A percentile compares a stretch with the other conserved stretches of the same genome.
Conservation (phyloP, 2,329 filamentous ascomycete species). For the Rachicladosporium sp. region DNA sequence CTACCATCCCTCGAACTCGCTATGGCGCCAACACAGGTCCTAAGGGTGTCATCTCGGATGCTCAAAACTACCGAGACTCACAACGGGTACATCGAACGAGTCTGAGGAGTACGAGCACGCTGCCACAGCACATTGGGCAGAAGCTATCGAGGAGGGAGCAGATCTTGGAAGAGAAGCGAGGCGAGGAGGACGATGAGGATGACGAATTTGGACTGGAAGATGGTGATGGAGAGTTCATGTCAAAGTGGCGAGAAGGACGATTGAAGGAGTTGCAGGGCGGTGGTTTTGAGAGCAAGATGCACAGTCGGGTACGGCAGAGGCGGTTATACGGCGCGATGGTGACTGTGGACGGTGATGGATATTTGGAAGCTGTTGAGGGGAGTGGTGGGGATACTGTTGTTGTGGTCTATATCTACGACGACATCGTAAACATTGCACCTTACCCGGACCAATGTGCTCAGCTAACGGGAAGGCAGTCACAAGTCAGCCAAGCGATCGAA, state of each 20-base stretch:
- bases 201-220: slow-evolving; percentile 36
- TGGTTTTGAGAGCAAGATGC: slow-evolving; percentile 52
- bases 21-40: slow-evolving; percentile 64
- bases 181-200: slow-evolving; percentile 35
- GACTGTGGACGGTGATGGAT: slow-evolving; percentile 77
- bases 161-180: slow-evolving; percentile 9
- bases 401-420: slow-evolving; percentile 86
- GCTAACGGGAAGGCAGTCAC: slow-evolving; percentile 43
- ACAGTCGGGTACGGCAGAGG: slow-evolving; percentile 32
- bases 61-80: slow-evolving; percentile 50
- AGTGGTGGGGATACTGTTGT: slow-evolving; percentile 69
- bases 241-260: slow-evolving; percentile 71
- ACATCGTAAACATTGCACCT: slow-evolving; percentile 38
- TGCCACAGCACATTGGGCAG: slow-evolving; percentile 5
- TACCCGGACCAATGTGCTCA: too few species aligned
- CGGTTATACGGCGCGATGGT: slow-evolving; percentile 69
- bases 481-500: slow-evolving; percentile 68
- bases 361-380: slow-evolving; percentile 93
- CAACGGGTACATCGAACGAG: slow-evolving; percentile 17
- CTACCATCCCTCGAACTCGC: slow-evolving; percentile 47
- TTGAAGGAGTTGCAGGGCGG: slow-evolving; percentile 57
- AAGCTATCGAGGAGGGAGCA: not conserved
- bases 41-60: slow-evolving; percentile 79
- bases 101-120: slow-evolving; percentile 12
- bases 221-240: slow-evolving; percentile 70